Percentiles rank a stretch among this genome's conserved stretches.
phyloP scores from a whole-genome alignment of 176 grass and related monocot genomes.

The Paspalum notatum region DNA sequence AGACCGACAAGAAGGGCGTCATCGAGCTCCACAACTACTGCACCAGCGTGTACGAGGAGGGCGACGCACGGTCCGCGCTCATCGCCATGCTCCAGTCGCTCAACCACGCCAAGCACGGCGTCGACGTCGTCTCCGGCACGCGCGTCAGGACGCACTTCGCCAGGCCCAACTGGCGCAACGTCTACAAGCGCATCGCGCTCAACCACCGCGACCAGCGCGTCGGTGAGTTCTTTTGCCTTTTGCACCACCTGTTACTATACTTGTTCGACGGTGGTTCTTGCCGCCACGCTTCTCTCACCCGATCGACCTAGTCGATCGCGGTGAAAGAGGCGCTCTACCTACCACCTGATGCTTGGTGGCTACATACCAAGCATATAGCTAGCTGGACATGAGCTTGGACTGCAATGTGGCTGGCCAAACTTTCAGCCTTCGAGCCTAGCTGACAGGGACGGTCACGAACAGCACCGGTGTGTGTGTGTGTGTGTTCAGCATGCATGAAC shows the following conservation, averaged over 20 bases:
- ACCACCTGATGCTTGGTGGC: slow-evolving; percentile 29
- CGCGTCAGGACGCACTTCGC: slow-evolving; percentile 94
- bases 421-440: neutral
- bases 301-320: neutral
- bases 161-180: slow-evolving; percentile 84
- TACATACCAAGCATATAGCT: neutral
- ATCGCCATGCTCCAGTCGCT: slow-evolving; percentile 97
- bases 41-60: slow-evolving; percentile 96
- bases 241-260: neutral
- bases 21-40: slow-evolving; percentile 98
- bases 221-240: slow-evolving; percentile 32
- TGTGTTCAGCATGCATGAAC: slow-evolving; percentile 23
- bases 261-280: neutral
- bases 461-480: neutral
- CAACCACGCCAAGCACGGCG: slow-evolving; percentile 83
- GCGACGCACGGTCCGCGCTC: slow-evolving; percentile 82
- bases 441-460: slow-evolving; percentile 34
- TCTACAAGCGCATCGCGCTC: slow-evolving; percentile 84
- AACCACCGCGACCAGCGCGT: slow-evolving; percentile 71
- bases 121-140: slow-evolving; percentile 85
- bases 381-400: neutral
- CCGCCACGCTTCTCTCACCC: slow-evolving; percentile 7
- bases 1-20: slow-evolving; percentile 68
- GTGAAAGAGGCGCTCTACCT: slow-evolving; percentile 41
- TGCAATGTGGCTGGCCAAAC: slow-evolving; percentile 18